Percentiles rank a stretch among this genome's conserved stretches.
phyloP scores from a whole-genome alignment of 2,329 filamentous ascomycete species.

The Daldinia sp. region DNA sequence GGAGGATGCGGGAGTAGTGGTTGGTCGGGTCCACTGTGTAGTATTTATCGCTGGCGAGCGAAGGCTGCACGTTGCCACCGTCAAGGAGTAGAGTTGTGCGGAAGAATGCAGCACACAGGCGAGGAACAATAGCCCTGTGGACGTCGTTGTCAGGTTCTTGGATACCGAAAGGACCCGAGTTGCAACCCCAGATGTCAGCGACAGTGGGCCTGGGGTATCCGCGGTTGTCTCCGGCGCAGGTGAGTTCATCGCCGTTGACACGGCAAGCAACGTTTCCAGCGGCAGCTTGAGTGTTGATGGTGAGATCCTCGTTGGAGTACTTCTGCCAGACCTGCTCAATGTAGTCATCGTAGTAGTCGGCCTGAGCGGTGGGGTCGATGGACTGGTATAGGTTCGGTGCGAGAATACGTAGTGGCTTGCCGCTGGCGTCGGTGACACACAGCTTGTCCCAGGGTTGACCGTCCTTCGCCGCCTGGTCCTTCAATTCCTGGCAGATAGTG shows the following conservation, averaged over 20 bases:
- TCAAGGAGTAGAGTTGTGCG: slow-evolving; percentile 56
- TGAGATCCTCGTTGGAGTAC: slow-evolving; percentile 51
- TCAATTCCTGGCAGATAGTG: slow-evolving; percentile 53
- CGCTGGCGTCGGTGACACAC: slow-evolving; percentile 51
- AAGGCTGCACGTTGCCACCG: slow-evolving; percentile 58
- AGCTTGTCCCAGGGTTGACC: slow-evolving; percentile 55
- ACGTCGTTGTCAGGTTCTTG: slow-evolving; percentile 49
- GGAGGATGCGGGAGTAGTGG: slow-evolving; percentile 69
- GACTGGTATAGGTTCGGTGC: slow-evolving; percentile 54
- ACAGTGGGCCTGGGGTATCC: slow-evolving; percentile 54
- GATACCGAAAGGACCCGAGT: slow-evolving; percentile 57
- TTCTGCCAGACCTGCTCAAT: slow-evolving; percentile 57
- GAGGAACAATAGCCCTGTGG: slow-evolving; percentile 55
- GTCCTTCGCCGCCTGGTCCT: slow-evolving; percentile 49
- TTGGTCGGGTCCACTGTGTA: slow-evolving; percentile 56
- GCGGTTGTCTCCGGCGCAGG: slow-evolving; percentile 54
- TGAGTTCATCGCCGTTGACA: slow-evolving; percentile 48
- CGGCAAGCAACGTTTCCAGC: slow-evolving; percentile 53
- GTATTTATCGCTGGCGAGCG: slow-evolving; percentile 50
- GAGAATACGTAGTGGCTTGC: slow-evolving; percentile 54
- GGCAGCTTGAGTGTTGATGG: slow-evolving; percentile 54
- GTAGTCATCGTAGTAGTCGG: slow-evolving; percentile 55
- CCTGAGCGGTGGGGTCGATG: slow-evolving; percentile 49
- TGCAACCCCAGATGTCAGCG: slow-evolving; percentile 60
- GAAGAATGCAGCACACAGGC: slow-evolving; percentile 60